phyloP scores from a whole-genome alignment of 2,329 filamentous ascomycete genomes.

The Dactylellina haptotyla region DNA sequence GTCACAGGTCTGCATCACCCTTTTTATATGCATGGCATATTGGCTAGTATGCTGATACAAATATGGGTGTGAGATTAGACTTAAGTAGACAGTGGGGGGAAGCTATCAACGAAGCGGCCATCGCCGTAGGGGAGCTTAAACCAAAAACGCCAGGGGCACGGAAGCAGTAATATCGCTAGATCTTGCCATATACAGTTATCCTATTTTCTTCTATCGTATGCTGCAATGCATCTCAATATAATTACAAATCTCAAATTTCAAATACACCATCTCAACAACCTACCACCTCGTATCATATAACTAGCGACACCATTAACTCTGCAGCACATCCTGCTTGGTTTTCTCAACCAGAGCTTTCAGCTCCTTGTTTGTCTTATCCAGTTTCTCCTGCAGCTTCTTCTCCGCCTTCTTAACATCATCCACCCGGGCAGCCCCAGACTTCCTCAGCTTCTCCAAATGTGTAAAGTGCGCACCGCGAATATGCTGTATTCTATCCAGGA shows the following conservation, averaged over 20 bases:
- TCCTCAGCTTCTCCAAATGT: constrained; percentile 40
- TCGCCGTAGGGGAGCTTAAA: constrained; percentile 39
- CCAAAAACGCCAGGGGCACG: constrained; percentile 24
- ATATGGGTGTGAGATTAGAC: constrained; percentile 6
- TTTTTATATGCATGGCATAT: not conserved
- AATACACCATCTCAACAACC: not conserved
- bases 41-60: not conserved
- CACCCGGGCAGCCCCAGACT: constrained; percentile 15
- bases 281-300: not conserved
- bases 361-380: constrained; percentile 53
- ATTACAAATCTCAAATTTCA: constrained; percentile 5
- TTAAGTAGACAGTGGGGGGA: constrained; percentile 46
- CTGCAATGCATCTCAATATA: not conserved
- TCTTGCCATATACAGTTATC: not conserved
- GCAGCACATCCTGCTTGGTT: constrained; percentile 44
- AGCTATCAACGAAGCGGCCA: constrained; percentile 36
- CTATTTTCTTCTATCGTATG: not conserved
- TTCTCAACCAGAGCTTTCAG: constrained; percentile 50
- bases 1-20: constrained; percentile 52
- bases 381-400: constrained; percentile 55
- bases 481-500: constrained; percentile 41
- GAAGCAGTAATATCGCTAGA: not conserved
- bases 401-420: constrained; percentile 54
- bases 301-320: constrained; percentile 11
- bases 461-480: constrained; percentile 40